Evolutionary conservation across 768 basidiomycete species (phyloP), one percentile per base, ranked within the genome.

Genomic region (Macrolepiota dolichaula): DNA sequence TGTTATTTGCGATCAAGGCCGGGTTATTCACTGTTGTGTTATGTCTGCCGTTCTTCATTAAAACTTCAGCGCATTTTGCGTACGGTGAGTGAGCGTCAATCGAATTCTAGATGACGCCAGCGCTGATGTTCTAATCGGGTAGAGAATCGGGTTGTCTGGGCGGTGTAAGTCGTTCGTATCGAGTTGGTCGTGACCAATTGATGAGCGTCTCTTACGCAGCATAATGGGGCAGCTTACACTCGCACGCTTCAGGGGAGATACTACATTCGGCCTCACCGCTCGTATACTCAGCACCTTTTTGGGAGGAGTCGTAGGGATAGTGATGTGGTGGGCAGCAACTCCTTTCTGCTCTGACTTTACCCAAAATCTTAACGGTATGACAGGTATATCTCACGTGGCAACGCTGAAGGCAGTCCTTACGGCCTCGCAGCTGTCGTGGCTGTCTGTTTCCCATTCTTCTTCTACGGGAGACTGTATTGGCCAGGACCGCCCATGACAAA

Each of bases 201-300:
- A 57, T 51, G 36, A 17, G 15, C 2, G 44, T 59, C 32, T 46
- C 32, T n/a, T 44, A 6, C 1, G 17, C 58, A 89, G 87, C 17
- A 79, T 91, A 67, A 91, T 92, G 86, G 89, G 83, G 0, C 91
- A 92, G 66, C 74, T 91, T 5, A 88, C 88, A 0, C 71, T 90
- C 0, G 76, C 86, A 9, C 82, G 89, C 17, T 92, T 90, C 67
- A 79, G 87, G 47, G 91, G 90, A 0, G 91, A 93, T 55, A 93
- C 90, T 0, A 79, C 83, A 0, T 88, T 88, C 61, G 87, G 82
- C 1, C 77, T 90, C 13, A 72, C 85, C 3, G 77, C 83, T 0
- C 81, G 91, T 59, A 78, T 90, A 24, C 38, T 80, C 4, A 83
- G 83, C 51, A 92, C 91, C 0, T 87, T 91, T 61, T 70, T 79